phyloP scores from a whole-genome alignment of 202 grass and related monocot genomes.

The Brachypodium distachyon region DNA sequence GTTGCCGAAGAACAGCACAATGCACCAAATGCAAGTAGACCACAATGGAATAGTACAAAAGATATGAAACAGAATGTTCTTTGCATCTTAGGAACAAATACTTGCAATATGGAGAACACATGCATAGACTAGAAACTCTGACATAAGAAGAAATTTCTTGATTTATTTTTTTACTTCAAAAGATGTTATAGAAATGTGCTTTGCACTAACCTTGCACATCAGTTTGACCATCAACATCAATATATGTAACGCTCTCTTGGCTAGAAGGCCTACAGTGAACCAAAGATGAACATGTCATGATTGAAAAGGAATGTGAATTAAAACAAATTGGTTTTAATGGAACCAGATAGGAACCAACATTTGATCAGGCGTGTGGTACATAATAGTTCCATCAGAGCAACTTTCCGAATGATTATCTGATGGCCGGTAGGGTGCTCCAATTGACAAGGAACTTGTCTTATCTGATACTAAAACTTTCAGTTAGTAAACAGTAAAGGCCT shows the following conservation, averaged over 20 bases:
- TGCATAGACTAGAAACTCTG: not conserved
- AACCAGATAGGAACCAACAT: constrained; percentile 13
- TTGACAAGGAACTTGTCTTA: constrained; percentile 29
- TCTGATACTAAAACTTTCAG: constrained; percentile 21
- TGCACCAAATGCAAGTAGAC: not conserved
- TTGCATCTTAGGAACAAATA: not conserved
- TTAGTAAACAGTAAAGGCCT: constrained; percentile 16
- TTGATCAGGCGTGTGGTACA: constrained; percentile 34
- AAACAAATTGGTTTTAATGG: not conserved
- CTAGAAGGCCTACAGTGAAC: constrained; percentile 28
- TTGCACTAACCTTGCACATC: constrained; percentile 43
- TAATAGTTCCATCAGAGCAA: constrained; percentile 42
- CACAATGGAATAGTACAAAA: not conserved
- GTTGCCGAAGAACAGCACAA: not conserved
- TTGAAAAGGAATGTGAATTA: not conserved
- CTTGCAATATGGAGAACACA: not conserved
- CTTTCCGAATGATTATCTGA: constrained; percentile 40
- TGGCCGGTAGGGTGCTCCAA: constrained; percentile 24
- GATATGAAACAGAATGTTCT: not conserved
- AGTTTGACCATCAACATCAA: constrained; percentile 15
- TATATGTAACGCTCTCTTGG: constrained; percentile 19
- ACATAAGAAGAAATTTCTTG: not conserved
- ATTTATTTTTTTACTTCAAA: not conserved
- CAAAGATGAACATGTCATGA: constrained; percentile 12
- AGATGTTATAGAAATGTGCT: not conserved